These are phyloP conservation scores for Letharia lupina DNA, from an alignment of 495 filamentous ascomycete species.

Conservation along the genomic window DNA sequence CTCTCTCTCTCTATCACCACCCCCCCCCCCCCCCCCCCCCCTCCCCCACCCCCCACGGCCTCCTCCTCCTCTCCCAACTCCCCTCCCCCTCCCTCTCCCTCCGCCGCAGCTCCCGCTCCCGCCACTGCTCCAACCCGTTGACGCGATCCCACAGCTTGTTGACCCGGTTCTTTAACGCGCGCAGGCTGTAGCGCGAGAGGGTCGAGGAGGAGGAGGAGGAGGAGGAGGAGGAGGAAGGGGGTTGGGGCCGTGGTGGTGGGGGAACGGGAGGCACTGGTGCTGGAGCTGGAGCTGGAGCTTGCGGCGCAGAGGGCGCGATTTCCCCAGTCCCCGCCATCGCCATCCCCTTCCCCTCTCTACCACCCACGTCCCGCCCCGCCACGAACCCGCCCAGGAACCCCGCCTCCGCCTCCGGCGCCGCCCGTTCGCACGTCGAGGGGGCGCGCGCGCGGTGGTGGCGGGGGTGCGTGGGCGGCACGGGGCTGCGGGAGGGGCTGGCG, in stretches of 20 bases:
- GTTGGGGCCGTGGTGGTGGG: not conserved
- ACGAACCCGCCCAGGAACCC: not conserved
- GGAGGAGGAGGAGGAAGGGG: not conserved
- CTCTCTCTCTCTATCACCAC: no score
- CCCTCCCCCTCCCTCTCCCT: not conserved
- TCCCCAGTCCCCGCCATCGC: no score
- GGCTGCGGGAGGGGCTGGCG: not conserved
- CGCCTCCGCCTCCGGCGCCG: not conserved
- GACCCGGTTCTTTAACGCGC: not conserved
- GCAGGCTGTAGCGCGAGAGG: not conserved
- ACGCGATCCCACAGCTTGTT: not conserved
- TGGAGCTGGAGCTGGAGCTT: not conserved
- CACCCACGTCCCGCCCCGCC: not conserved
- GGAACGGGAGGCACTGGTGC: not conserved
- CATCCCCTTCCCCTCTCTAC: not conserved
- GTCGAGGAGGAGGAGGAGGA: not conserved
- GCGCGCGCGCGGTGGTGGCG: not conserved
- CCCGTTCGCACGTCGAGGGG: not conserved
- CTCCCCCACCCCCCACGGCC: not conserved
- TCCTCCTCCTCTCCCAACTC: not conserved
- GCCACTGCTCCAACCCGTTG: not conserved
- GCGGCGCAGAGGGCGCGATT: not conserved
- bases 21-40: not conserved
- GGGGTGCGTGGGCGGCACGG: not conserved
- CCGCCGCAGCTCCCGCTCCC: not conserved